Evolutionary conservation across 129 eudicot species (phyloP).

Genomic region (Lactuca saligna): DNA sequence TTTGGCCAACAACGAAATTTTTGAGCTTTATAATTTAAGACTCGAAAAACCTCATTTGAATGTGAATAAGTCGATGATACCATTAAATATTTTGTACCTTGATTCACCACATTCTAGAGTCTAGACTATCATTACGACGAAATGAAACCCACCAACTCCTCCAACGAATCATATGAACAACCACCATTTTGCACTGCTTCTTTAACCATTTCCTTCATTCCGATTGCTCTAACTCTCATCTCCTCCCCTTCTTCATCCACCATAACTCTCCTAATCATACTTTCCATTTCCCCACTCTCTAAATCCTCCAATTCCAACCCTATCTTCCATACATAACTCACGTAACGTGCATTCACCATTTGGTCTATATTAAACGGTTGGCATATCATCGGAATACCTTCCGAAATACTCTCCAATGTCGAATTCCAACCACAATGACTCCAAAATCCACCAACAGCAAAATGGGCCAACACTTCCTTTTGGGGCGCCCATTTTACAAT

Average conservation of each 20-base stretch:
- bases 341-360: slow-evolving; percentile 36
- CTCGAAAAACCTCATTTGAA: too few species aligned
- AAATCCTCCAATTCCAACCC: slow-evolving; percentile 42
- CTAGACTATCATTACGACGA: slow-evolving; percentile 21
- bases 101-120: not conserved
- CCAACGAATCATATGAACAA: slow-evolving; percentile 33
- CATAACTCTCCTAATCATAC: slow-evolving; percentile 36
- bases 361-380: slow-evolving; percentile 46
- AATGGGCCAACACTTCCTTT: slow-evolving; percentile 49
- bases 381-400: slow-evolving; percentile 52
- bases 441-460: slow-evolving; percentile 52
- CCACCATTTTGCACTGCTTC: slow-evolving; percentile 27
- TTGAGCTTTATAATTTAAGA: too few species aligned
- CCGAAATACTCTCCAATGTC: slow-evolving; percentile 41
- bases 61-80: too few species aligned
- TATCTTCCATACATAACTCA: slow-evolving; percentile 40
- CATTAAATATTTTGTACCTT: too few species aligned
- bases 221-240: slow-evolving; percentile 33
- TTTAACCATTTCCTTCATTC: slow-evolving; percentile 35
- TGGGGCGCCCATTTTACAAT: slow-evolving; percentile 65
- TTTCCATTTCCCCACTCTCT: slow-evolving; percentile 31
- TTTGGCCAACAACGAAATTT: too few species aligned
- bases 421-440: slow-evolving; percentile 69
- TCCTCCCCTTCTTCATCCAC: slow-evolving; percentile 45
- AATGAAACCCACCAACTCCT: slow-evolving; percentile 29